These are phyloP conservation scores for Rhizophora mangle DNA, from an alignment of 345 rosid species.

Conservation along the genomic window DNA sequence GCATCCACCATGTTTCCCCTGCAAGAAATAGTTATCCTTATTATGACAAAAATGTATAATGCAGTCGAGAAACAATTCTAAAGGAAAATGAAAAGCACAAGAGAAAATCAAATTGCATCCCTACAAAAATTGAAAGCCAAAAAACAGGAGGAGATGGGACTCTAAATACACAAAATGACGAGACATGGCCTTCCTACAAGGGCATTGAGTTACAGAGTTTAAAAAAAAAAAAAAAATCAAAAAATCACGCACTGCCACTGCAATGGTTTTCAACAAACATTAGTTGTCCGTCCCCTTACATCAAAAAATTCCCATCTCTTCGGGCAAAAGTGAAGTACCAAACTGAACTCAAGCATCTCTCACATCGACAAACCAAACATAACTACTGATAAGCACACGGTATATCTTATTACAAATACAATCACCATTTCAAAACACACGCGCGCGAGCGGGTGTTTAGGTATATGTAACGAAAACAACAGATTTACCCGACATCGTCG, in stretches of 20 bases:
- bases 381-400: too few relatives aligned
- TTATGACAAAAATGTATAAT: too few relatives aligned
- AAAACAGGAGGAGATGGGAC: too few relatives aligned
- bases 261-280: background rate
- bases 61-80: background rate
- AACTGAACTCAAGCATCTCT: too few relatives aligned
- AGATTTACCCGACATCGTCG: constrained; percentile 87
- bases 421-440: background rate
- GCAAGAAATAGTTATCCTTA: background rate
- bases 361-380: too few relatives aligned
- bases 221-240: too few relatives aligned
- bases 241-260: background rate
- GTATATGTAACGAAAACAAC: background rate
- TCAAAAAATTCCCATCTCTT: background rate
- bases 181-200: background rate
- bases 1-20: constrained; percentile 99
- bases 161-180: background rate
- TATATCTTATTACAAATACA: background rate
- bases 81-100: background rate
- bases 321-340: background rate
- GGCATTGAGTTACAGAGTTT: background rate
- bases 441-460: background rate
- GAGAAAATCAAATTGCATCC: background rate
- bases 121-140: too few relatives aligned
- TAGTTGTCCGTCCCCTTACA: background rate